phyloP scores from a whole-genome alignment of 2,329 filamentous ascomycete species.

The Apiospora sp. region DNA sequence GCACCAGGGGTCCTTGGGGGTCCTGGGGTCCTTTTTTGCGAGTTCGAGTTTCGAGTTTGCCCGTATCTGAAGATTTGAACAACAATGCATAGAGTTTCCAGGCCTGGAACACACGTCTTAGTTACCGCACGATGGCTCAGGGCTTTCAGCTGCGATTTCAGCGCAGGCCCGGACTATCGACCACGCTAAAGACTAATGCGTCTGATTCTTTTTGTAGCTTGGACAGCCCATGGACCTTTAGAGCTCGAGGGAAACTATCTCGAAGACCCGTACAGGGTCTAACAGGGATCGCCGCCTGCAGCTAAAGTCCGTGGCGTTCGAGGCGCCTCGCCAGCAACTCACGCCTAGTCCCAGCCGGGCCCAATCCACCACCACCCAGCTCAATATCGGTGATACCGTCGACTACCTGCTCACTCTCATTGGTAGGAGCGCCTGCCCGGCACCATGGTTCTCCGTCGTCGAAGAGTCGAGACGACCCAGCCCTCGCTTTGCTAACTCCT shows the following conservation, averaged over 20 bases:
- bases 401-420: neutral
- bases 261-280: conserved; percentile 18
- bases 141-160: conserved; percentile 21
- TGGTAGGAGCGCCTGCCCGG: neutral
- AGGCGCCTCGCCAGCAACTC: conserved; percentile 1
- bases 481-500: conserved; percentile 12
- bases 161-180: conserved; percentile 17
- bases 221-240: conserved; percentile 17
- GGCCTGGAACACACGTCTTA: conserved; percentile 10
- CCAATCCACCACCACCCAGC: neutral
- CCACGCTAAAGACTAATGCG: conserved; percentile 17
- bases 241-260: conserved; percentile 17
- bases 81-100: conserved; percentile 19
- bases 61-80: conserved; percentile 23
- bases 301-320: conserved; percentile 1
- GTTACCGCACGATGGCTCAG: conserved; percentile 14
- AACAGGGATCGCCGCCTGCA: conserved; percentile 14
- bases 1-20: neutral
- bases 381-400: conserved; percentile 14
- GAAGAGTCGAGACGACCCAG: neutral
- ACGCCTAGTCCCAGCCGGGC: neutral
- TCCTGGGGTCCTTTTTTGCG: neutral
- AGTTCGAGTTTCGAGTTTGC: neutral
- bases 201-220: conserved; percentile 1
- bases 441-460: conserved; percentile 11